A percentile compares a stretch with the other conserved stretches of the same genome.
These are phyloP conservation scores for Lagenidium giganteum DNA, from an alignment of 352 stramenopile species.

Conservation along the genomic window DNA sequence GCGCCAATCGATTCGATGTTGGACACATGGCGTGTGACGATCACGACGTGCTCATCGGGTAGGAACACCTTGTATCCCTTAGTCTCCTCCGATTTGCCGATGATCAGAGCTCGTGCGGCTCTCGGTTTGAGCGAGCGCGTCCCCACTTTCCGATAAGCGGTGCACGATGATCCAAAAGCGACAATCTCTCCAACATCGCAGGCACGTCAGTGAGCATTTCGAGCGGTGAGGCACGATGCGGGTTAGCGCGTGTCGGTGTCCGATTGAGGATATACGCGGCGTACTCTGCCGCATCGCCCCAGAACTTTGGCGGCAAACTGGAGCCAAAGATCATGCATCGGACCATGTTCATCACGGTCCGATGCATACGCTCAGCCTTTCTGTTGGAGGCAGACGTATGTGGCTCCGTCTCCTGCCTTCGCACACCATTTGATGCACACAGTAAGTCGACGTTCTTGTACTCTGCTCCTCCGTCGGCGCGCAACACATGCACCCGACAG, in stretches of 20 bases:
- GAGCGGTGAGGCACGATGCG: slow-evolving; percentile 3
- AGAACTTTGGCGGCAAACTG: slow-evolving; percentile 17
- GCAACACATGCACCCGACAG: slow-evolving; percentile 3
- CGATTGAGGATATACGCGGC: slow-evolving; percentile 22
- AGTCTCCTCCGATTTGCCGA: slow-evolving; percentile 14
- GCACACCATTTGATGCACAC: slow-evolving; percentile 14
- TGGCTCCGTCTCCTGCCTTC: slow-evolving; percentile 15
- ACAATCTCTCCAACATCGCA: background rate
- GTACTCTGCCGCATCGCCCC: slow-evolving; percentile 20
- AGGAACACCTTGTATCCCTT: slow-evolving; percentile 16
- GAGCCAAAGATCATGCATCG: slow-evolving; percentile 24
- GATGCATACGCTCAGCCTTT: slow-evolving; percentile 27
- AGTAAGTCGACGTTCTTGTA: slow-evolving; percentile 24
- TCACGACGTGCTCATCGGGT: slow-evolving; percentile 5
- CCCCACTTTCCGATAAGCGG: slow-evolving; percentile 3
- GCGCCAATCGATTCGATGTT: slow-evolving; percentile 9
- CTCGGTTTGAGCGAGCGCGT: slow-evolving; percentile 8
- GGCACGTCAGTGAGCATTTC: slow-evolving; percentile 6
- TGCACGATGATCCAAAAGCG: slow-evolving; percentile 15
- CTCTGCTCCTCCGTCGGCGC: slow-evolving; percentile 15
- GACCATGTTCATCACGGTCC: slow-evolving; percentile 21
- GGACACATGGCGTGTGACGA: slow-evolving; percentile 8
- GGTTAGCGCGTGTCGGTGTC: slow-evolving; percentile 11
- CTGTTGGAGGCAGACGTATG: slow-evolving; percentile 21
- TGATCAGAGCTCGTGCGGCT: slow-evolving; percentile 4